Evolutionary conservation across 139 green algal genomes (phyloP), one percentile per base, ranked within the genome.

Genomic region (Eudorina sp.): DNA sequence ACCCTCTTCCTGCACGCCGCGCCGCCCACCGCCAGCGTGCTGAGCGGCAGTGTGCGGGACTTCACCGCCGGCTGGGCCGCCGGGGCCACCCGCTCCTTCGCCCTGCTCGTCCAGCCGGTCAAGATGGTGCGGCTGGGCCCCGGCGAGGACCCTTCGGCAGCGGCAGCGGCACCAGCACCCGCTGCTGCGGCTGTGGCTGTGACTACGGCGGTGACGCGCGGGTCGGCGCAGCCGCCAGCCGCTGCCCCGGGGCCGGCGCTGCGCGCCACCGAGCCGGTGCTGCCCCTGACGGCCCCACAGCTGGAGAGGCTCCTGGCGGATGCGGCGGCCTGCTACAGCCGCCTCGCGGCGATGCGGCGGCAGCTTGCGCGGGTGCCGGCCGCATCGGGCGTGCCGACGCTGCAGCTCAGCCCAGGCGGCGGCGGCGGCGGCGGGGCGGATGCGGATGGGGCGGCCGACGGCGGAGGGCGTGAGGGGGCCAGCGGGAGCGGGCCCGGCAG

Each of bases 1-100:
- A 83, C 85, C 0, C 60, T 94, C 53, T 77, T 95, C 43, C 90
- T 96, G 55, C 89, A 95, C 81, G 64, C 88, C 29, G 85, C 84
- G 18, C 51, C 75, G 34, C 75, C 88, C 76, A 83, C 68, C 60
- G 75, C 72, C 38, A 29, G 34, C 31, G 38, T 68, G n/a, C 66
- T 78, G 62, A 31, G 21, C 43, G 81, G 81, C 60, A 58, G 55
- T 45, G 58, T 86, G 21, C 80, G 80, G 16, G 85, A 91, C 40
- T 60, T 89, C 11, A 82, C 53, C 41, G 87, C 53, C 23, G 92
- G 90, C 34, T 94, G 92, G 92, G 79, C 85, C 46, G 89, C 88
- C 40, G 80, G 75, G 18, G 46, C 79, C 4, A 64, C 92, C 40
- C n/a, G 62, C 18, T 81, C 85, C 14, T 53, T 94, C 45, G 81